phyloP scores from a whole-genome alignment of 352 stramenopile genomes.

The Phytopythium montanum region DNA sequence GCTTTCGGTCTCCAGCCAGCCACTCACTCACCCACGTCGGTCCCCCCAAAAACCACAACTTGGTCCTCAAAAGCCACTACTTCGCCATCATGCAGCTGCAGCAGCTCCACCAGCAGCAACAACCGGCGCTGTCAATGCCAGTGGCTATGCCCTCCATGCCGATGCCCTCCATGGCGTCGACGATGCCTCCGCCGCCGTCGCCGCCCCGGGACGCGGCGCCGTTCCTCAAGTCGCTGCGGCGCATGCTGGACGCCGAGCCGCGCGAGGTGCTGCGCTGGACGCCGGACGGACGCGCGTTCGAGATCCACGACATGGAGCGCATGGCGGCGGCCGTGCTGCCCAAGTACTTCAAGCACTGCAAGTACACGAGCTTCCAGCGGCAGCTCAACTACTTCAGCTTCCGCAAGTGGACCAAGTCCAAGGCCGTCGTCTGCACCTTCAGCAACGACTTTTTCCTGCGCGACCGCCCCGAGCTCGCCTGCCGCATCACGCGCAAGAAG shows the following conservation, averaged over 20 bases:
- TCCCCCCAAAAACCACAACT: too few relatives aligned
- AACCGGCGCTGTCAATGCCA: too few relatives aligned
- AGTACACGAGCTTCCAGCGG: constrained; percentile 92
- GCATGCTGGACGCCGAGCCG: constrained; percentile 41
- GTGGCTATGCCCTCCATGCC: too few relatives aligned
- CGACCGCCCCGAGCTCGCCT: constrained; percentile 59
- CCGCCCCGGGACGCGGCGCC: constrained; percentile 37
- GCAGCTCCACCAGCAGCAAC: too few relatives aligned
- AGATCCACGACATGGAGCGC: constrained; percentile 74
- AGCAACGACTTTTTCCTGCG: constrained; percentile 73
- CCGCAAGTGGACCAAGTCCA: constrained; percentile 86
- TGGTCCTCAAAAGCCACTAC: too few relatives aligned
- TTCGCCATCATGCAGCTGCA: too few relatives aligned
- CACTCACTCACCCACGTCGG: too few relatives aligned
- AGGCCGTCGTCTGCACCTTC: constrained; percentile 69
- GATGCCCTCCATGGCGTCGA: too few relatives aligned
- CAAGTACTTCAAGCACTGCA: constrained; percentile 94
- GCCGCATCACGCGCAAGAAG: constrained; percentile 69
- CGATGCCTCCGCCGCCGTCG: too few relatives aligned
- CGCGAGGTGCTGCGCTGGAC: constrained; percentile 44
- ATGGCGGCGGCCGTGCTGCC: constrained; percentile 87
- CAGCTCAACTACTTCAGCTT: constrained; percentile 96
- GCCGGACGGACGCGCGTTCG: constrained; percentile 52
- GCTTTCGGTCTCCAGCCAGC: too few relatives aligned
- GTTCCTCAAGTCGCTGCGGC: constrained; percentile 62